Base-by-base conservation (phyloP, 2,329 filamentous ascomycete species). In the Davidsoniella neocaledoniae region DNA sequence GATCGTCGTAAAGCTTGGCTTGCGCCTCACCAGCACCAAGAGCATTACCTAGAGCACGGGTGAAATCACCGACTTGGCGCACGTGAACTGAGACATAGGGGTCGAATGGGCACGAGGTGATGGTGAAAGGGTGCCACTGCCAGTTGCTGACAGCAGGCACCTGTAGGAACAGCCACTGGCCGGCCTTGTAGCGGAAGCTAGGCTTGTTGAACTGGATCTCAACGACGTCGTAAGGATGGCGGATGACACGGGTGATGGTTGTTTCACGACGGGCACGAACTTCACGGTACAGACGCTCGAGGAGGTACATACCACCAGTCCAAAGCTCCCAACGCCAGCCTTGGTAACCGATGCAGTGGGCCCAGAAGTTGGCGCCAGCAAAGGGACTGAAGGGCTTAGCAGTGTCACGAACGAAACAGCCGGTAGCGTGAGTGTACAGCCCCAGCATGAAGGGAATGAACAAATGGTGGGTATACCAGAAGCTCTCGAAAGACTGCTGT, bases 401-500 rank as follows among this genome's bases (percentile, higher is more conserved):
- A 1, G 80, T 83, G 61, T 95, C 88, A 56, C 91, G 84, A 39
- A 98, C 91, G 68, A 98, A 98, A 66, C 91, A 98, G 53, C 87
- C 88, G 7, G 85, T 86, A 2, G 91, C 88, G 64, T 98, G 91
- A 10, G 90, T 96, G 66, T 98, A 98, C 57, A 98, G 79, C 45
- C 77, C 90, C 41, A 98, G 73, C 61, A 96, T 68, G 66, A 98
- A 98, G 2, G 91, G 91, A 54, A 98, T 84, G 60, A 96, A 96
- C 16, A 98, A 76, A 60, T 98, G 91, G 66, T 98, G 91, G 0
- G 87, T 94, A 67, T 98, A 98, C 91, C 91, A 98, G 64, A 98
- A 98, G 0, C 88, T 93, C 67, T 98, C 91, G 61, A 88, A 98
- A 0, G 86, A 94, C 63, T 98, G 91, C 63, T 96, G 90, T 51